Conservation (phyloP, 208 protist genomes). For the Porcisia deanei region DNA sequence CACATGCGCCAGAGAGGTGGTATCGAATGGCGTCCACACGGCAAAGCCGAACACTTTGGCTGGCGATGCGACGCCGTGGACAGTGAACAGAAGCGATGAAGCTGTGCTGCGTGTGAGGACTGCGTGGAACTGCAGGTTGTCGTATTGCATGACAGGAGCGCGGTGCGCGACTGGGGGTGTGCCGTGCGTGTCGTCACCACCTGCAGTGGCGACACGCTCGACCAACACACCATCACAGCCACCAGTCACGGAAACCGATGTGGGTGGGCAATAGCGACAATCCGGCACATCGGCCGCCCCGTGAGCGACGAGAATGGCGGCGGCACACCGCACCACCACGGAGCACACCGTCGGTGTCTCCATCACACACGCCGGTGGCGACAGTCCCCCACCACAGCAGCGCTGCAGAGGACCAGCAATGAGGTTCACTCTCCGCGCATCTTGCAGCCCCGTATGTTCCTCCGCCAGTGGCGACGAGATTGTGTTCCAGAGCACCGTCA, state of each 20-base stretch:
- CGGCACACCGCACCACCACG: slow-evolving; percentile 43
- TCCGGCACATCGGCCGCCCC: background rate
- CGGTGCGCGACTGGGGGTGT: slow-evolving; percentile 4
- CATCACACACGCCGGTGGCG: background rate
- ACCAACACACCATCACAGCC: slow-evolving; percentile 12
- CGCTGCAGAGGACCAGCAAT: background rate
- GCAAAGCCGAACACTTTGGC: slow-evolving; percentile 46
- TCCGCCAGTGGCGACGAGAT: slow-evolving; percentile 13
- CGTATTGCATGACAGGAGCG: slow-evolving; percentile 43
- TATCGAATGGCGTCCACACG: slow-evolving; percentile 34
- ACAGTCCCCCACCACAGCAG: background rate
- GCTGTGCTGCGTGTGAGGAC: slow-evolving; percentile 33
- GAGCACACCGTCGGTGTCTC: slow-evolving; percentile 29
- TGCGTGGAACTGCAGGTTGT: slow-evolving; percentile 32
- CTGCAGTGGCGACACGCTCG: background rate
- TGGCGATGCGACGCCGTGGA: slow-evolving; percentile 36
- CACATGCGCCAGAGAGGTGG: background rate
- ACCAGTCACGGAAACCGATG: slow-evolving; percentile 26
- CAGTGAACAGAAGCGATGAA: slow-evolving; percentile 42
- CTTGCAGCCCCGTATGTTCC: background rate
- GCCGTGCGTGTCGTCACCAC: background rate
- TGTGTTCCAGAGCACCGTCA: slow-evolving; percentile 43
- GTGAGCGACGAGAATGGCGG: slow-evolving; percentile 31
- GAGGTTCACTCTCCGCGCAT: background rate
- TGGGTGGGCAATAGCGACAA: slow-evolving; percentile 11